Evolutionary conservation across 805 yeast species (phyloP), one percentile per base, ranked within the genome.

Genomic region (Spathaspora gorwiae): DNA sequence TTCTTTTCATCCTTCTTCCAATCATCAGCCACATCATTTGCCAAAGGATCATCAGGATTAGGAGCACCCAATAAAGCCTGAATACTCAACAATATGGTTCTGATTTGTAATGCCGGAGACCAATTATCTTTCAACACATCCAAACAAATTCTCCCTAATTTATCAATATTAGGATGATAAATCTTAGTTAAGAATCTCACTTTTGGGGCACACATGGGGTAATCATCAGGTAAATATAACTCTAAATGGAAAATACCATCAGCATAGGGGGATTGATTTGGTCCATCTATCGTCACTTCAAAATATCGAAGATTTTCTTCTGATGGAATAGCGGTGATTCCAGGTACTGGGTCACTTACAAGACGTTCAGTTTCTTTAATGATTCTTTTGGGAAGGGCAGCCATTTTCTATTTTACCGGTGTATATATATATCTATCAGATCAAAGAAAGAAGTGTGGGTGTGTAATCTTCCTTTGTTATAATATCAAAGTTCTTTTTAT

Each of bases 171-270:
- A 37, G 96, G 99, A 61, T 94, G 99, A 64, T 94, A 94, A 26
- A 94, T 90, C 64, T 84, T 88, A 29, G 99, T 94, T 51, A 94
- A 69, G 57, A 94, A 94, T 47, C 99, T 78, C 44, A 94, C 95
- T 62, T 90, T 90, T 42, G 99, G 99, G 0, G 99, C 96, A 58
- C 88, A 89, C 97, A 92, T 72, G 10, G 99, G 99, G 64, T 94
- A 94, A 60, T 94, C 99, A 60, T 94, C 97, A 1, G 99, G 98
- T 51, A 94, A 67, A 60, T 78, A 94, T 51, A 94, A 72, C 64
- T 94, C 99, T 47, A 94, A 71, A 53, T 84, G 75, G 70, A 94
- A 94, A 44, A 67, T 63, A n/a, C 90, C 89, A 44, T 66, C 60
- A 60, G 92, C 96, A 60, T 92, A 94, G 1, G 99, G 98, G 1